Evolutionary conservation across 164 flowering plant genomes (phyloP).

Genomic region (Houttuynia cordata): DNA sequence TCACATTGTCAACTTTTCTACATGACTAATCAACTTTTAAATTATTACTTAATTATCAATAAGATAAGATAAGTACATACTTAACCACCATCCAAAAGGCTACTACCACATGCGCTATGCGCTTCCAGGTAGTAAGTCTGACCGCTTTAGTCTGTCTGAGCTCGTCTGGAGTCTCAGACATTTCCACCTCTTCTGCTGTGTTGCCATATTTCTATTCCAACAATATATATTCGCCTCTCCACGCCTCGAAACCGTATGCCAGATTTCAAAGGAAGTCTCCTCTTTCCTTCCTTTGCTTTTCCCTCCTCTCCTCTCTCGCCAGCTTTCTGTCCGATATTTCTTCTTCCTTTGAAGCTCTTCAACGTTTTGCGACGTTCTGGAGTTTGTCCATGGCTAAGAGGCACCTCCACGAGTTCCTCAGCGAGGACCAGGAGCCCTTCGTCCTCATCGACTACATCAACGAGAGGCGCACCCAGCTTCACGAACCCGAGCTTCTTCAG

Average conservation of each 20-base stretch:
- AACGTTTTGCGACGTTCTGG: not conserved
- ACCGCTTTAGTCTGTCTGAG: too few species aligned
- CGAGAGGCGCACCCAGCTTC: conserved; percentile 32
- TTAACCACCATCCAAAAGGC: too few species aligned
- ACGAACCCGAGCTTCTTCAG: conserved; percentile 13
- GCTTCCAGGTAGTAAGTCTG: too few species aligned
- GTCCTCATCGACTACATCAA: conserved; percentile 46
- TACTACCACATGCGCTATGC: too few species aligned
- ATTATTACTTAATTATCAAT: too few species aligned
- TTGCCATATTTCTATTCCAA: not conserved
- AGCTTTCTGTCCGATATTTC: not conserved
- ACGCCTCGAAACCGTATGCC: conserved; percentile 8
- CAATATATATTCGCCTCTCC: not conserved
- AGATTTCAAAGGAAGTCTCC: conserved; percentile 11
- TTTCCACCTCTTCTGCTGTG: not conserved
- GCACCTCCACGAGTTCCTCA: conserved; percentile 51
- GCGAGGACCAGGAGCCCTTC: conserved; percentile 87
- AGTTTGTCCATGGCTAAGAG: conserved; percentile 10
- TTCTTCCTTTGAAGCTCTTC: not conserved
- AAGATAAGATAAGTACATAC: too few species aligned
- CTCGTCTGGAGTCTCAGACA: too few species aligned
- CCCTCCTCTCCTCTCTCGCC: not conserved
- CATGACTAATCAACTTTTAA: too few species aligned
- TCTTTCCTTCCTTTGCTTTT: not conserved
- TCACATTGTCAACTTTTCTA: too few species aligned